A percentile compares a stretch with the other conserved stretches of the same genome.
These are phyloP conservation scores for Piedraia hortae DNA, from an alignment of 2,329 filamentous ascomycete genomes.

Conservation along the genomic window DNA sequence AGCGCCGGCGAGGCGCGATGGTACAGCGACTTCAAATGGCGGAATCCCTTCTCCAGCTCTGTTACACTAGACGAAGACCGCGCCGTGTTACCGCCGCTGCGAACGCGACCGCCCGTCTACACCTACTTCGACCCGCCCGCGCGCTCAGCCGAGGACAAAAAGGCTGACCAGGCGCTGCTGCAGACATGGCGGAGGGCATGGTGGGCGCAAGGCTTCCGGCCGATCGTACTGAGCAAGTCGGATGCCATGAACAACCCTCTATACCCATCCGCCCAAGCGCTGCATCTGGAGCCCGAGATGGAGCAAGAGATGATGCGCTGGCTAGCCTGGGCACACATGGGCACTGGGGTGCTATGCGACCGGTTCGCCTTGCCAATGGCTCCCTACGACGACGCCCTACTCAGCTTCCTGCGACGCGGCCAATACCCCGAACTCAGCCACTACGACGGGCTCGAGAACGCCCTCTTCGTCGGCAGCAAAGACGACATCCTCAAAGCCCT, in stretches of 20 bases:
- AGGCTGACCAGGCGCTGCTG: conserved; percentile 53
- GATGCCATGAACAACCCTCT: conserved; percentile 66
- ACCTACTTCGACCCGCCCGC: conserved; percentile 60
- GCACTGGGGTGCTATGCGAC: conserved; percentile 52
- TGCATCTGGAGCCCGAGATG: conserved; percentile 32
- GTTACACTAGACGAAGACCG: conserved; percentile 58
- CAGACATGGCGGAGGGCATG: conserved; percentile 76
- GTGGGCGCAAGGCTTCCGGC: conserved; percentile 83
- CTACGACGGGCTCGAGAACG: conserved; percentile 43
- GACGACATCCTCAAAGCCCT: conserved; percentile 18
- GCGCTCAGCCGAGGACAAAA: conserved; percentile 30
- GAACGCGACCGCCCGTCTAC: conserved; percentile 46
- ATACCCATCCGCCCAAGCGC: conserved; percentile 39
- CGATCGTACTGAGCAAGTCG: conserved; percentile 48
- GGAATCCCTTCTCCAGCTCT: conserved; percentile 63
- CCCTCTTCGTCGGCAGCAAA: conserved; percentile 44
- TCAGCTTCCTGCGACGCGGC: conserved; percentile 46
- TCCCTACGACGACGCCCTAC: conserved; percentile 38
- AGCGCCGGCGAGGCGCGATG: conserved; percentile 54
- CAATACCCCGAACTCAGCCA: conserved; percentile 46
- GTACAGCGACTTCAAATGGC: conserved; percentile 77
- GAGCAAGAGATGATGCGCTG: conserved; percentile 52
- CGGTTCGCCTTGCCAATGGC: conserved; percentile 70
- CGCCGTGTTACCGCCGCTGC: conserved; percentile 53
- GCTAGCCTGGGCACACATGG: conserved; percentile 85